Percentiles rank a stretch among this genome's conserved stretches.
These are phyloP conservation scores for Candida glaebosa DNA, from an alignment of 805 yeast species.

Conservation along the genomic window DNA sequence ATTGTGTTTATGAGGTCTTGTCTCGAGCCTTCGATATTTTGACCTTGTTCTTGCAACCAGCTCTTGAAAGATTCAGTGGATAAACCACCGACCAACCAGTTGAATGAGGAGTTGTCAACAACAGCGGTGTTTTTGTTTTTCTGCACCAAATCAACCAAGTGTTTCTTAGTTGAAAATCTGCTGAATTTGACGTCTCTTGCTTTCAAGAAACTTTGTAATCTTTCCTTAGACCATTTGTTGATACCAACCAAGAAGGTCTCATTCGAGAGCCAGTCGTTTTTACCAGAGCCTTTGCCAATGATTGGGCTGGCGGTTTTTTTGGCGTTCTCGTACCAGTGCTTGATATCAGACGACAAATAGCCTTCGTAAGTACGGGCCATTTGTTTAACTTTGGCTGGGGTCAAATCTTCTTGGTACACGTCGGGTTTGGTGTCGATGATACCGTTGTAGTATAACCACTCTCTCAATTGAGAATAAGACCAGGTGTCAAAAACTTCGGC, in stretches of 20 bases:
- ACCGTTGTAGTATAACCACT: slow-evolving; percentile 49
- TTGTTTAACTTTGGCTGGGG: slow-evolving; percentile 29
- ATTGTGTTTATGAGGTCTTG: slow-evolving; percentile 17
- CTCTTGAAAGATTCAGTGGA: slow-evolving; percentile 33
- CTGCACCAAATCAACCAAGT: slow-evolving; percentile 38
- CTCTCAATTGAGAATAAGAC: slow-evolving; percentile 51
- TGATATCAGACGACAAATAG: slow-evolving; percentile 37
- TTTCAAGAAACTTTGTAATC: slow-evolving; percentile 39
- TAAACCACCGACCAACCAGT: slow-evolving; percentile 32
- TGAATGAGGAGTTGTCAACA: slow-evolving; percentile 18
- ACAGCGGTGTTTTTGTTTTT: slow-evolving; percentile 35
- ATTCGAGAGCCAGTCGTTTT: slow-evolving; percentile 29
- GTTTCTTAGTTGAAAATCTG: slow-evolving; percentile 34
- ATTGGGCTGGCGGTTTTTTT: slow-evolving; percentile 29
- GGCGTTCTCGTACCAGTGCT: slow-evolving; percentile 29
- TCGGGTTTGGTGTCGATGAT: slow-evolving; percentile 25
- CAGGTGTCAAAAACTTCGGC: slow-evolving; percentile 48
- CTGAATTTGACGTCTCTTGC: slow-evolving; percentile 40
- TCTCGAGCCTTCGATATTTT: slow-evolving; percentile 20
- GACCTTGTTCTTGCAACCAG: slow-evolving; percentile 37
- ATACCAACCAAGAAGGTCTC: slow-evolving; percentile 45
- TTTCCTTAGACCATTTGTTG: slow-evolving; percentile 45
- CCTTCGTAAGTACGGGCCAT: slow-evolving; percentile 30
- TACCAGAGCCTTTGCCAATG: slow-evolving; percentile 22
- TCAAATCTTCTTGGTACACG: slow-evolving; percentile 29